Conservation (phyloP, 495 filamentous ascomycete genomes). For the Thozetella sp. region DNA sequence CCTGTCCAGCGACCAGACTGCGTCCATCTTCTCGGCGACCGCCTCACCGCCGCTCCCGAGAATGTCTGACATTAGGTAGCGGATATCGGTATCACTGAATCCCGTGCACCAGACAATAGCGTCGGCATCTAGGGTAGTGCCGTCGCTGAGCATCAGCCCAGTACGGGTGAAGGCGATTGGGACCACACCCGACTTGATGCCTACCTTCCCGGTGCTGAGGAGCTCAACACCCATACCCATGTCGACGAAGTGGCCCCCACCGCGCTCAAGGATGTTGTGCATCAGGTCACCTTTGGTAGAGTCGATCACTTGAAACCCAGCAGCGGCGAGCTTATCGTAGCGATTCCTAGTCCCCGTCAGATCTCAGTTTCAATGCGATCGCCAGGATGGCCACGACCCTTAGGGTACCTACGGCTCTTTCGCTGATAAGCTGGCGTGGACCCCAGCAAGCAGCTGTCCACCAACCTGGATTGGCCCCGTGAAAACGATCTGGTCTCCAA, state of each 20-base stretch:
- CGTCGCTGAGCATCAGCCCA: conserved; percentile 16
- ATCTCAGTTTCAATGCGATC: background rate
- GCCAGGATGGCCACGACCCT: background rate
- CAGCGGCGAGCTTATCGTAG: conserved; percentile 12
- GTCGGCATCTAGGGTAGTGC: conserved; percentile 14
- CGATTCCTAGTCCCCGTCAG: conserved; percentile 4
- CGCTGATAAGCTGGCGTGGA: conserved; percentile 12
- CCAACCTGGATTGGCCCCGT: conserved; percentile 9
- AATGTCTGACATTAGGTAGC: background rate
- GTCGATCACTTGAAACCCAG: conserved; percentile 19
- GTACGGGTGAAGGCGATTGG: conserved; percentile 12
- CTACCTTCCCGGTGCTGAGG: conserved; percentile 13
- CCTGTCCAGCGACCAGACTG: conserved; percentile 14
- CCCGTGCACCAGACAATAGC: conserved; percentile 24
- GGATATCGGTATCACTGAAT: conserved; percentile 12
- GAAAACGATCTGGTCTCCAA: conserved; percentile 12
- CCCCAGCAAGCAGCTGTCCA: conserved; percentile 6
- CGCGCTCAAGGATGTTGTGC: conserved; percentile 12
- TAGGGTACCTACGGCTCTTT: conserved; percentile 10
- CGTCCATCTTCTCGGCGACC: conserved; percentile 16
- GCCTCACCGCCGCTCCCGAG: conserved; percentile 9
- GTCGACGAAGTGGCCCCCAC: conserved; percentile 23
- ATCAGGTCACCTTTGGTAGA: conserved; percentile 4
- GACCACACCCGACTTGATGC: conserved; percentile 1
- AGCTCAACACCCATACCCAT: conserved; percentile 8